Base-by-base conservation (phyloP, 2,329 filamentous ascomycete genomes). In the Ophiostoma pallidulum region DNA sequence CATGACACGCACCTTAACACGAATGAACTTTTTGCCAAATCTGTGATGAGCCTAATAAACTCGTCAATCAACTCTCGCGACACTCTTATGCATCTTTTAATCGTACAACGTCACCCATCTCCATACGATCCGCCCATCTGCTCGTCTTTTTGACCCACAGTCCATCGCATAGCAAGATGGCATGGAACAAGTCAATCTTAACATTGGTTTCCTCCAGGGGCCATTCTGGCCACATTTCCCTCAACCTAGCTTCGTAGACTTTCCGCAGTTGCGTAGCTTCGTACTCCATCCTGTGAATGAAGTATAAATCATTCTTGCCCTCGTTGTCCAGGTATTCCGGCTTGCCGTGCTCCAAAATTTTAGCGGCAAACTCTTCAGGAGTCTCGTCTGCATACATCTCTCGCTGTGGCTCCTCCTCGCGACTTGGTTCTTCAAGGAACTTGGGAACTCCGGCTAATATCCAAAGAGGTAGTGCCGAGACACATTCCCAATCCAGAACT, bases 401-500 rank as follows among this genome's bases (percentile, higher is more conserved):
- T 3, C 62, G 59, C 20, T 48, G 41, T 0, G 65, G 66, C 37
- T 62, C 57, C 5, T 59, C 51, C 32, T 64, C 55, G 14, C 64
- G 57, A 5, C n/a, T 26, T 5, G 41, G 38, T 0, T 57, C 60
- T 0, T 53, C 32, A 1, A 71, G 56, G 42, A 71, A 66, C 24
- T 56, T 51, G 8, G 68, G 66, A 22, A 60, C 39, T 20, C 57
- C 45, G 10, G 58, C 60, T 4, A 60, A 54, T 41, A 57, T 52
- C 69, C 67, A 72, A 13, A 62, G 52, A 7, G 67, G 68, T 47
- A 69, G 24, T 2, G 64, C 54, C 0, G 64, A 68, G 10, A 68
- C 62, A 36, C 62, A 69, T 47, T 71, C 66, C 66, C 66, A 71
- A 51, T 71, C 65, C 8, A 70, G 18, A 0, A 71, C 41, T 6